Percentiles rank a stretch among this genome's conserved stretches.
phyloP scores from a whole-genome alignment of 2,329 filamentous ascomycete species.

The Alternaria gaisen region DNA sequence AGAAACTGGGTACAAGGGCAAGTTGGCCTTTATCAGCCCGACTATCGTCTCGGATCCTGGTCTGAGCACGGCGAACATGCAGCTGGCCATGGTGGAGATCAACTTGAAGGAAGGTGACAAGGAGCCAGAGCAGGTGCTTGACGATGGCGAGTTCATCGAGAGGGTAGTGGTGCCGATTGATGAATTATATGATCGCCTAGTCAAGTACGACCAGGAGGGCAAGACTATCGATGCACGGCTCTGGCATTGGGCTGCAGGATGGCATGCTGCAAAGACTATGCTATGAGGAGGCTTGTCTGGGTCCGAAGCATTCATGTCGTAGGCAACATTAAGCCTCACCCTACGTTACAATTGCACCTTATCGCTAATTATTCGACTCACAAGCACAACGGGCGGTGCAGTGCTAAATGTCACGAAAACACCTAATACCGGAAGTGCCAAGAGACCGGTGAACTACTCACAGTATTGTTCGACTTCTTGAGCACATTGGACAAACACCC shows the following conservation, averaged over 20 bases:
- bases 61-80: constrained; percentile 68
- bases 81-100: constrained; percentile 68
- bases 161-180: constrained; percentile 66
- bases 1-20: constrained; percentile 69
- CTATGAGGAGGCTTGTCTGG: constrained; percentile 3
- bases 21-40: constrained; percentile 62
- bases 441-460: background rate
- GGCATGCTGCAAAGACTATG: constrained; percentile 58
- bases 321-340: background rate
- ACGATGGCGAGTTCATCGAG: constrained; percentile 70
- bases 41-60: constrained; percentile 73
- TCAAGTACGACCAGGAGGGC: constrained; percentile 56
- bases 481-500: background rate
- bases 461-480: background rate
- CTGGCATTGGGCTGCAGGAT: constrained; percentile 68
- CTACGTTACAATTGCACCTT: background rate
- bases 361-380: background rate
- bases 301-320: background rate
- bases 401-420: background rate
- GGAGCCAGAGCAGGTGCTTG: constrained; percentile 66
- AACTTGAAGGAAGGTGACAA: constrained; percentile 59
- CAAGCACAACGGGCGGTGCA: too few relatives aligned
- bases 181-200: constrained; percentile 65
- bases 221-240: constrained; percentile 67
- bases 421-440: background rate